Evolutionary conservation across 225 moss, liverwort and hornwort genomes (phyloP).

Genomic region (Climacium dendroides): DNA sequence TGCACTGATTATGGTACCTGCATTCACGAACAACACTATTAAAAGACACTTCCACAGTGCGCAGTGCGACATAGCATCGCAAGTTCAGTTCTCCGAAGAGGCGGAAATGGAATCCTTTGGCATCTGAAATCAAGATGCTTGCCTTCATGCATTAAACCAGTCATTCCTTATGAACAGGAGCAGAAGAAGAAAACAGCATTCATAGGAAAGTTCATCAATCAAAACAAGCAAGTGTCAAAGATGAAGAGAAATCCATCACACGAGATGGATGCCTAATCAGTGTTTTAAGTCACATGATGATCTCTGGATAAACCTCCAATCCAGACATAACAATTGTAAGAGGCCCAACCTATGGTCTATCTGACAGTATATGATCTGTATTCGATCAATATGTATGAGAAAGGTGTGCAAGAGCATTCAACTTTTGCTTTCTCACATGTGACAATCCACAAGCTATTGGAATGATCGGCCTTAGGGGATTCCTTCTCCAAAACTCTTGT

Average conservation of each 20-base stretch:
- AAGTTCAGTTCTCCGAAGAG: background rate
- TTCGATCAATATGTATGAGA: background rate
- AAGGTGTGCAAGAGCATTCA: background rate
- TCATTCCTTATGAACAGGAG: background rate
- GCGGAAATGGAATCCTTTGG: constrained; percentile 6
- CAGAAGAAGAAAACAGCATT: background rate
- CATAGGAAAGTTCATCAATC: background rate
- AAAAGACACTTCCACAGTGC: background rate
- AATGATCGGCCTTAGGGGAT: background rate
- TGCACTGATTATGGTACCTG: background rate
- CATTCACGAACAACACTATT: background rate
- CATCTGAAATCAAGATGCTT: background rate
- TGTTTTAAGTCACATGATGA: background rate
- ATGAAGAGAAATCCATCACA: background rate
- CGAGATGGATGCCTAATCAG: background rate
- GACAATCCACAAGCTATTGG: background rate
- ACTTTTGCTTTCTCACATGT: background rate
- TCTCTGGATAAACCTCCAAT: background rate
- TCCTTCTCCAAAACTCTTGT: background rate
- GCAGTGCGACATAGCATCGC: background rate
- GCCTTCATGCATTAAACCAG: background rate
- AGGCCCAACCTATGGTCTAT: background rate
- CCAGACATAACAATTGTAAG: background rate
- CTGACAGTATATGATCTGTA: background rate
- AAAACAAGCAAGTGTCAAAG: background rate